Evolutionary conservation across 805 yeast genomes (phyloP).

Genomic region (Schwanniomyces vanrijiae): DNA sequence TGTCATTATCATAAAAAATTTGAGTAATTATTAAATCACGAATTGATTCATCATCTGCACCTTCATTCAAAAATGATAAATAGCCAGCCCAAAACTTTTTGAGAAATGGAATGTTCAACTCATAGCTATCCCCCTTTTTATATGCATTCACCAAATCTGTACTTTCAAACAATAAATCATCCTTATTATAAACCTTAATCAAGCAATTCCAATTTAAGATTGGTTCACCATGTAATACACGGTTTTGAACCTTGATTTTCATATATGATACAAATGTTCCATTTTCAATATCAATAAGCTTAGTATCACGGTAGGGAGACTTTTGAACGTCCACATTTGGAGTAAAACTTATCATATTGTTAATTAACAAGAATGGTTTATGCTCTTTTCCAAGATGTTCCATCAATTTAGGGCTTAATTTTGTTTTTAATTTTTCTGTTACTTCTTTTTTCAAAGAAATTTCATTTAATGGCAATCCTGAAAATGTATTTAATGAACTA

Average conservation of each 20-base stretch:
- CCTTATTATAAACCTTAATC: constrained; percentile 23
- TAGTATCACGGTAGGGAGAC: constrained; percentile 16
- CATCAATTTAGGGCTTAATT: constrained; percentile 1
- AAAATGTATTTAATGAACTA: constrained; percentile 4
- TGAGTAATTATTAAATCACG: constrained; percentile 28
- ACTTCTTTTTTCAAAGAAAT: constrained; percentile 7
- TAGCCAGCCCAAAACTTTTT: constrained; percentile 40
- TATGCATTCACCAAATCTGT: constrained; percentile 36
- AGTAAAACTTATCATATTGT: constrained; percentile 15
- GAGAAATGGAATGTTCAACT: constrained; percentile 36
- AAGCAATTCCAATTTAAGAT: constrained; percentile 30
- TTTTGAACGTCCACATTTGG: constrained; percentile 6
- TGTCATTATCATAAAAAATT: constrained; percentile 23
- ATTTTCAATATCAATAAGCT: constrained; percentile 13
- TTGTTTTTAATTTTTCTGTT: background rate
- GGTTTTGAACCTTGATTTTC: constrained; percentile 15
- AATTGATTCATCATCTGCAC: constrained; percentile 18
- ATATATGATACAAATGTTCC: constrained; percentile 26
- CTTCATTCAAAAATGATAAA: constrained; percentile 33
- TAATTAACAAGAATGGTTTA: constrained; percentile 20
- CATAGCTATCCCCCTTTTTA: constrained; percentile 13
- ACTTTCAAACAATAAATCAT: constrained; percentile 18
- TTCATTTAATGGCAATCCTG: constrained; percentile 2
- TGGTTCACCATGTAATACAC: background rate
- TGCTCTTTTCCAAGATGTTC: constrained; percentile 7